Evolutionary conservation across 1,139 yeast genomes (phyloP), one percentile per base, ranked within the genome.

Genomic region (Kazachstania sp.): DNA sequence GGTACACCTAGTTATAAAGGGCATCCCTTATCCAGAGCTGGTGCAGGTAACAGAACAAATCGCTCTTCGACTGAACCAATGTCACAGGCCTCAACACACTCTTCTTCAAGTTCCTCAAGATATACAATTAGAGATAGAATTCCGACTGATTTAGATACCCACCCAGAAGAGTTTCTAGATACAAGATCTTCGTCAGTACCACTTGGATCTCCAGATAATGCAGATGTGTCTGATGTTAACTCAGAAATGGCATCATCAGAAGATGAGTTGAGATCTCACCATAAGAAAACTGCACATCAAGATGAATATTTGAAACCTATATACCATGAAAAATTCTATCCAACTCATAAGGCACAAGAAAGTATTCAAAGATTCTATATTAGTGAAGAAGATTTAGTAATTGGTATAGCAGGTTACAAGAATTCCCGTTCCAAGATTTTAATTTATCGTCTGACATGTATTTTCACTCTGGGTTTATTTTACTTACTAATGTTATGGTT

Each of bases 321-420:
- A 2, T 57, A 67, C 32, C 78, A 72, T 47, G 71, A 69, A 23
- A 71, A 70, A 40, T 71, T 72, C 54, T 72, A 67, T 52, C 64
- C 70, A 12, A 63, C 68, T 15, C 71, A 63, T 56, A 78, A 75
- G 8, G 72, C 79, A 6, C 70, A 53, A 16, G 68, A 72, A 54
- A 71, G 68, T 45, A 74, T 73, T 56, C 98, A 92, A 66, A 73
- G 97, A 46, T 87, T 85, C 63, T 92, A 92, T 64, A 78, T 94
- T 53, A 92, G 96, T 0, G 97, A 94, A 64, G 98, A 92, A 62
- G 99, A 92, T 68, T 71, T 92, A 60, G 92, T 90, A 18, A 77
- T 94, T 50, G 96, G 95, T 51, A 84, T 92, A 54, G 97, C 97
- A 0, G 98, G 97, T 3, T 92, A 86, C 64, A 69, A 68, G 47